Evolutionary conservation across 306 rosid genomes (phyloP).

Genomic region (Medicago arabica): DNA sequence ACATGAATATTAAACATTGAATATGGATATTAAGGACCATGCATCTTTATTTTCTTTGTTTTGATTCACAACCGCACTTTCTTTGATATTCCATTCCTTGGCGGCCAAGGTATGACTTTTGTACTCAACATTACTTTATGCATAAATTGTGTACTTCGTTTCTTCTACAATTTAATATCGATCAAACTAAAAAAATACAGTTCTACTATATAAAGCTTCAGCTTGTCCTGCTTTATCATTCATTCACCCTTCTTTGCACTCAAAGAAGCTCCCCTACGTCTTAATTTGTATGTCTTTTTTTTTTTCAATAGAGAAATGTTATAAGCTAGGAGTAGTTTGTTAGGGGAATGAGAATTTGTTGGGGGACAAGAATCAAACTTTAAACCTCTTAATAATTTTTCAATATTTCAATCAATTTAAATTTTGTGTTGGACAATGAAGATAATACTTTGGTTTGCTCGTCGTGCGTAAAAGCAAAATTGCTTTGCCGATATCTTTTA

Average conservation of each 20-base stretch:
- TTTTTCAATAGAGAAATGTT: not conserved
- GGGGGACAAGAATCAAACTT: not conserved
- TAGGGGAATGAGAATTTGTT: not conserved
- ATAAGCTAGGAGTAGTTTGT: not conserved
- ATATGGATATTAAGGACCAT: not conserved
- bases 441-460: slow-evolving; percentile 41
- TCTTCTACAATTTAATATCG: not conserved
- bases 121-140: not conserved
- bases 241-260: not conserved
- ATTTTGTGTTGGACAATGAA: slow-evolving; percentile 38
- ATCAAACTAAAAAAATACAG: not conserved
- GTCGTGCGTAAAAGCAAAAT: slow-evolving; percentile 42
- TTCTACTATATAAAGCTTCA: slow-evolving; percentile 37
- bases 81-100: slow-evolving; percentile 30
- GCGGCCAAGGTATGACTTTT: slow-evolving; percentile 27
- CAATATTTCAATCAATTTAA: not conserved
- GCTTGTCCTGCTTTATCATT: slow-evolving; percentile 5
- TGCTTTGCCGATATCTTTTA: slow-evolving; percentile 40
- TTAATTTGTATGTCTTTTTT: not conserved
- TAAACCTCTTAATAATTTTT: not conserved
- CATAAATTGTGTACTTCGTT: not conserved
- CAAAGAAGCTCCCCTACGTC: not conserved
- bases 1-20: no score
- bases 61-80: not conserved
- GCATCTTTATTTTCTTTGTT: not conserved